Evolutionary conservation across 148 eudicot species (phyloP).

Genomic region (Fagopyrum homotropicum): DNA sequence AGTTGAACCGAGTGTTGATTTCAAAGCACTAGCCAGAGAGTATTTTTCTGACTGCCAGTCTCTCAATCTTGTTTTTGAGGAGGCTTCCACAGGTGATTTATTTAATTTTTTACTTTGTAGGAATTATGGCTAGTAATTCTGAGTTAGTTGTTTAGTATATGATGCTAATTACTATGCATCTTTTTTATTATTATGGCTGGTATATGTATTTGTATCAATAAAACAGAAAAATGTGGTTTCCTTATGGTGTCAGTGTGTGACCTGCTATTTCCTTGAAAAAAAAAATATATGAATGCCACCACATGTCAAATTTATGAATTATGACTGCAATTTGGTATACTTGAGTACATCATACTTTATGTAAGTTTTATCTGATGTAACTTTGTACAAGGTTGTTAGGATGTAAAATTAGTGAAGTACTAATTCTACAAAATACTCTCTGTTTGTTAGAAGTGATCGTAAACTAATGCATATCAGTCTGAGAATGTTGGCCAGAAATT

Average conservation of each 20-base stretch:
- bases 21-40: constrained; percentile 72
- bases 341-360: not conserved
- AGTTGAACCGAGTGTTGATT: constrained; percentile 74
- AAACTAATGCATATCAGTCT: not conserved
- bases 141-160: not conserved
- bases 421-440: not conserved
- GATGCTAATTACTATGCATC: not conserved
- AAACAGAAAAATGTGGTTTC: not conserved
- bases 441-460: not conserved
- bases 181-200: not conserved
- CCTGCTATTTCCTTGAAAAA: constrained; percentile 1
- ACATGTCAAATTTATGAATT: not conserved
- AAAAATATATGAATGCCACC: not conserved
- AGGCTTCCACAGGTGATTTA: constrained; percentile 51
- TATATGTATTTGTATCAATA: not conserved
- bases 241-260: not conserved
- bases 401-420: not conserved
- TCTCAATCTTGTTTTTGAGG: constrained; percentile 63
- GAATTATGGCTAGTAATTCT: not conserved
- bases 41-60: constrained; percentile 71
- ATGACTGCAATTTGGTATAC: not conserved
- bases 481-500: not conserved
- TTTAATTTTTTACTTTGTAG: not conserved
- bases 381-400: not conserved
- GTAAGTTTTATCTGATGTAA: not conserved